Evolutionary conservation across 2,329 filamentous ascomycete species (phyloP).

Genomic region (Ophiocordyceps camponoti-rufipedis): DNA sequence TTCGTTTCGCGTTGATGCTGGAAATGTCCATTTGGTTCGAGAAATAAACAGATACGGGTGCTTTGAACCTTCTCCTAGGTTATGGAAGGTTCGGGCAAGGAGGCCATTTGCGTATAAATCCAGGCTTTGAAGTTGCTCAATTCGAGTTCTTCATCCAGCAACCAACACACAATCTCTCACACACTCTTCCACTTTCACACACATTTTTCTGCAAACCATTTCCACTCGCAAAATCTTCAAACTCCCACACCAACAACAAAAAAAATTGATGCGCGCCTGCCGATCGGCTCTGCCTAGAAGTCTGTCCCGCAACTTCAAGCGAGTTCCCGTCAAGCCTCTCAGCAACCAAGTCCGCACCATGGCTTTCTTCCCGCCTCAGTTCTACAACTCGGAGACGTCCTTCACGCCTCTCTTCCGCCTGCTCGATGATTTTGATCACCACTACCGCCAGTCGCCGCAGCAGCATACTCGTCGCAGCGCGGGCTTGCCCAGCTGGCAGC

Average conservation of each 20-base stretch:
- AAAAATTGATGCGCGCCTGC: constrained; percentile 7
- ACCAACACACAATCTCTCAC: background rate
- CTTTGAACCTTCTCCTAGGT: constrained; percentile 6
- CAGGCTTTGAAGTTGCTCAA: background rate
- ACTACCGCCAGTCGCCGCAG: constrained; percentile 21
- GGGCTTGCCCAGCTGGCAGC: constrained; percentile 41
- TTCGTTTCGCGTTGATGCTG: background rate
- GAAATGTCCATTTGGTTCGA: constrained; percentile 5
- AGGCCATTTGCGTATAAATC: constrained; percentile 12
- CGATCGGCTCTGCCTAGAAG: constrained; percentile 7
- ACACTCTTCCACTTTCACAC: background rate
- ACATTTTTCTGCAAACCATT: background rate
- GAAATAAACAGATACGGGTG: constrained; percentile 6
- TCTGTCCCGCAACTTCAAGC: constrained; percentile 11
- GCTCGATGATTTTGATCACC: constrained; percentile 44
- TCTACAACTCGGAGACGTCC: constrained; percentile 28
- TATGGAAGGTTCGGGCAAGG: constrained; percentile 4
- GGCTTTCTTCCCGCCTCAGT: constrained; percentile 39
- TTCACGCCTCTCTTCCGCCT: constrained; percentile 45
- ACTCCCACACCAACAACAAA: background rate
- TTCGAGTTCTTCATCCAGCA: background rate
- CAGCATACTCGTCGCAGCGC: constrained; percentile 8
- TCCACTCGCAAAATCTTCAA: constrained; percentile 8
- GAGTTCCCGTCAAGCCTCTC: constrained; percentile 7
- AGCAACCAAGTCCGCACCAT: constrained; percentile 23